A percentile compares a stretch with the other conserved stretches of the same genome.
These are phyloP conservation scores for Scheffersomyces spartinae DNA, from an alignment of 805 yeast genomes.

Conservation along the genomic window DNA sequence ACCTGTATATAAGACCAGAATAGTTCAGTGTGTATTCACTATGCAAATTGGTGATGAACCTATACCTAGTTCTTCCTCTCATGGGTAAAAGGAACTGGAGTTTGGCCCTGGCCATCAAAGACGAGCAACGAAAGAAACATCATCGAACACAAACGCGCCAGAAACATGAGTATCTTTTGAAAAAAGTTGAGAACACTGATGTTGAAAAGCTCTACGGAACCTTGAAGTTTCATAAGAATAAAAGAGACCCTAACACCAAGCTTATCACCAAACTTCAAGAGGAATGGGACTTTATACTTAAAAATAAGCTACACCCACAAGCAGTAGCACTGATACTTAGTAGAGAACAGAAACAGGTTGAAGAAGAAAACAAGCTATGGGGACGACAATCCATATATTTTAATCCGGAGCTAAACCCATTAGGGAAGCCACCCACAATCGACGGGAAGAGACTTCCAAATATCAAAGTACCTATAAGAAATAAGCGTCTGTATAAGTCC, in stretches of 20 bases:
- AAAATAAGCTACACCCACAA: constrained; percentile 21
- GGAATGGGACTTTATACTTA: constrained; percentile 29
- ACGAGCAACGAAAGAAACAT: constrained; percentile 26
- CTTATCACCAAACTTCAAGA: constrained; percentile 17
- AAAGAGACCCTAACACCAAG: constrained; percentile 1
- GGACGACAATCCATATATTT: constrained; percentile 45
- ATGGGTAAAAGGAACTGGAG: too few species aligned
- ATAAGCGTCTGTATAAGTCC: too few species aligned
- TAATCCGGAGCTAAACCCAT: too few species aligned
- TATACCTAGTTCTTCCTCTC: too few species aligned
- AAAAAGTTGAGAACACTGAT: constrained; percentile 15
- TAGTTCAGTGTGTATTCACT: too few species aligned
- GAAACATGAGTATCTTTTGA: too few species aligned
- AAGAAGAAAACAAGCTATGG: constrained; percentile 17
- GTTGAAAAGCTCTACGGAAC: constrained; percentile 24
- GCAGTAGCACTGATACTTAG: constrained; percentile 14
- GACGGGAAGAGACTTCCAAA: too few species aligned
- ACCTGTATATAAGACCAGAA: too few species aligned
- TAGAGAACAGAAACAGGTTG: constrained; percentile 8
- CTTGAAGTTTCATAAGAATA: constrained; percentile 16
- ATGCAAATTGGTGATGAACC: too few species aligned
- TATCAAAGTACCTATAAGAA: too few species aligned
- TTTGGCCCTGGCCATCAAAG: constrained; percentile 23
- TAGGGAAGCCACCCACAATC: too few species aligned
- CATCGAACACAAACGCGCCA: too few species aligned